phyloP scores from a whole-genome alignment of 2,329 filamentous ascomycete genomes.

The Iodosphaeria phyllophila region DNA sequence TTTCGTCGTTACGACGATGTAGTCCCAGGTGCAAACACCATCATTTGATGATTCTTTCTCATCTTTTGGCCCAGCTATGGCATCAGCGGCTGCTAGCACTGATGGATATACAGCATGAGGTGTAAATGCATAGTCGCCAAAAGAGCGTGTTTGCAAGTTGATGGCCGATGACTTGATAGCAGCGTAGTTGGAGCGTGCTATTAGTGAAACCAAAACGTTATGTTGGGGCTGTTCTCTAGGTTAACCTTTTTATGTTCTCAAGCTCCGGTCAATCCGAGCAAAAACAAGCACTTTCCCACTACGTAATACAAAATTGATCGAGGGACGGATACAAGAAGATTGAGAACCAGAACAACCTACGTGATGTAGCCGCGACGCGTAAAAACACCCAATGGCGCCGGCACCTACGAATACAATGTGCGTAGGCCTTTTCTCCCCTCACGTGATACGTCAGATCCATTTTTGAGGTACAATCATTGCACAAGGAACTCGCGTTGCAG shows the following conservation, averaged over 20 bases:
- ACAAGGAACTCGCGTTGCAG: no score
- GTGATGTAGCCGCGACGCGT: slow-evolving; percentile 47
- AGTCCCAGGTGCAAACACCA: slow-evolving; percentile 30
- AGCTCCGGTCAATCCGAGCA: no score
- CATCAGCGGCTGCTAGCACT: slow-evolving; percentile 28
- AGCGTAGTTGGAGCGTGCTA: slow-evolving; percentile 56
- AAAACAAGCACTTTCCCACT: not conserved
- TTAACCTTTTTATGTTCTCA: no score
- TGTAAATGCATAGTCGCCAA: slow-evolving; percentile 46
- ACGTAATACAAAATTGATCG: not conserved
- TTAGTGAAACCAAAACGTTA: slow-evolving; percentile 44
- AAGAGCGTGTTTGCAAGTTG: slow-evolving; percentile 42
- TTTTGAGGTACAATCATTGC: no score
- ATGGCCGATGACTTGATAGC: slow-evolving; percentile 44
- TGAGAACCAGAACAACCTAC: slow-evolving; percentile 15
- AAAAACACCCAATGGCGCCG: slow-evolving; percentile 55
- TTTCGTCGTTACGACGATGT: slow-evolving; percentile 52
- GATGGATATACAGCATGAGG: slow-evolving; percentile 44
- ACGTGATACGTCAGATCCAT: no score
- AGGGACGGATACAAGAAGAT: no score
- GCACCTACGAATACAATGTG: slow-evolving; percentile 51
- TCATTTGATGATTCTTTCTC: slow-evolving; percentile 5
- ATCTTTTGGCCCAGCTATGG: no score
- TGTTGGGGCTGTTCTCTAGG: slow-evolving; percentile 19
- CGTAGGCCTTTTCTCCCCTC: no score